Evolutionary conservation across 345 rosid genomes (phyloP), one percentile per base, ranked within the genome.

Genomic region (Kernera saxatilis): DNA sequence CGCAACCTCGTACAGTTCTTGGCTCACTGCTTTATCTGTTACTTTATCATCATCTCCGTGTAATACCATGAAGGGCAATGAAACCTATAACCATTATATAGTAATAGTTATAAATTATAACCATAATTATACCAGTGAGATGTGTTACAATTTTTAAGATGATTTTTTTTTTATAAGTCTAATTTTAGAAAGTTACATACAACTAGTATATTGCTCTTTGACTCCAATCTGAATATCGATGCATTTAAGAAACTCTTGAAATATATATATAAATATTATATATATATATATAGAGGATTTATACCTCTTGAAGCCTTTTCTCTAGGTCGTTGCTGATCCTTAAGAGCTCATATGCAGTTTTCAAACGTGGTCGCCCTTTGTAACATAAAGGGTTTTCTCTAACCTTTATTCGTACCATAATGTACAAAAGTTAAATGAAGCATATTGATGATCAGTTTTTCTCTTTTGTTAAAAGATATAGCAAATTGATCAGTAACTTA

Each of bases 21-120:
- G 73, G 84, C 97, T 93, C 1, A 78, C 84, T 2, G 76, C 71
- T 72, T 80, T 83, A n/a, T 89, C 96, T 1, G 91, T 93, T 81
- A 91, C 98, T 71, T 55, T 85, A 53, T 93, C 98, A 0, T 84
- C 97, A 57, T 75, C 95, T 1, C 98, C 98, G 2, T 93, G 98
- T 43, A 91, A 84, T 53, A 87, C 63, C 8, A 89, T 3, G 59
- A 93, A 91, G 6, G 98, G 96, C 27, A 93, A 60, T 13, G 87
- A 33, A 33, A 93, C 88, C 91, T 87, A 74, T 19, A n/a, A 52
- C 52, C 29, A 41, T 65, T 25, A 26, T 32, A 27, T 49, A n/a
- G 40, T 8, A 19, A 29, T 41, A 54, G 32, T 30, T 32, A 8
- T 44, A n/a, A 15, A 8, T 41, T 39, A 3, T 33, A 22, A 44